Evolutionary conservation across 2,329 filamentous ascomycete species (phyloP).

Genomic region (Cytospora leucostoma): DNA sequence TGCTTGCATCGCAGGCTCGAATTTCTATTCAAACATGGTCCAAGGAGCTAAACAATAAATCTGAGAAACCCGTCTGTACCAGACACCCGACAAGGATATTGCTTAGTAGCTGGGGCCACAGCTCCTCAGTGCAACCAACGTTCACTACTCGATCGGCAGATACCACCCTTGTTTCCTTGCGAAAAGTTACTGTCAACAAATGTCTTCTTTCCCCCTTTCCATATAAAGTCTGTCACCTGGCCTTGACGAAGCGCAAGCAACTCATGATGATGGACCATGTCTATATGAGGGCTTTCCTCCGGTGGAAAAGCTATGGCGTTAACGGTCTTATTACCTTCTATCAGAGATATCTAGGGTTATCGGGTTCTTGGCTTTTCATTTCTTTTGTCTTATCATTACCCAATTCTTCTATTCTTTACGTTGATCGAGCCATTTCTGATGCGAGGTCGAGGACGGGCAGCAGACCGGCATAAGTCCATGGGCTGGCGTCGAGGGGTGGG

Average conservation of each 20-base stretch:
- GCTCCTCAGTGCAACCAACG: slow-evolving; percentile 20
- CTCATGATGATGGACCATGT: slow-evolving; percentile 29
- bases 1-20: background rate
- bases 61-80: slow-evolving; percentile 9
- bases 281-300: slow-evolving; percentile 25
- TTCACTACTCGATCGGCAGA: slow-evolving; percentile 9
- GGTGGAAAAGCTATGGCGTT: slow-evolving; percentile 27
- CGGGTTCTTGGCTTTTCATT: slow-evolving; percentile 8
- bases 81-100: slow-evolving; percentile 16
- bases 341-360: slow-evolving; percentile 18
- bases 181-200: background rate
- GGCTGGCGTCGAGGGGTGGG: background rate
- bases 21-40: background rate
- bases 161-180: slow-evolving; percentile 3
- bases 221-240: slow-evolving; percentile 23
- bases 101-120: slow-evolving; percentile 14
- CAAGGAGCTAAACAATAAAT: background rate
- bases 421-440: background rate
- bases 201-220: background rate
- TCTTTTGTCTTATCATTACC: slow-evolving; percentile 18
- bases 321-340: slow-evolving; percentile 16
- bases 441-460: background rate
- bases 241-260: slow-evolving; percentile 24
- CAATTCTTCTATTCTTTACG: slow-evolving; percentile 19
- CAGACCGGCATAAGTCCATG: background rate